Conservation (phyloP, 1,284 basidiomycete species). For the Cerioporus squamosus region DNA sequence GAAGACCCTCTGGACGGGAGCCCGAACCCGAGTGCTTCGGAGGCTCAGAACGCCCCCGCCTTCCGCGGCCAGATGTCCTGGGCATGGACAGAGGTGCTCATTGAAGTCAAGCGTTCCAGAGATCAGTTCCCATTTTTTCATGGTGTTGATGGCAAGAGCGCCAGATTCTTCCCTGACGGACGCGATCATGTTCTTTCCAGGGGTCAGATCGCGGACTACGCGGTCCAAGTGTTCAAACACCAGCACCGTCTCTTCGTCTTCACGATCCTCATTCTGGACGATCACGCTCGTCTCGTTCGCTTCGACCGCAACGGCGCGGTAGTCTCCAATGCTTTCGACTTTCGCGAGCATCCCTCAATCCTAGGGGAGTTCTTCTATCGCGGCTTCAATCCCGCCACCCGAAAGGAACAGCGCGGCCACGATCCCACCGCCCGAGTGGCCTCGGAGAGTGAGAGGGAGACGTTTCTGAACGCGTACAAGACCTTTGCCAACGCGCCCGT, state of each 20-base stretch:
- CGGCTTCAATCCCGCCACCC: not conserved
- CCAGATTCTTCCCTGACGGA: not conserved
- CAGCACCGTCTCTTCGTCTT: slow-evolving; percentile 5
- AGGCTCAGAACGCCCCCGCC: too few species aligned
- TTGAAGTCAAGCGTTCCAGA: not conserved
- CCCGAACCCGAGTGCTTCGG: too few species aligned
- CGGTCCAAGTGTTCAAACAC: not conserved
- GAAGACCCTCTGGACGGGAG: too few species aligned
- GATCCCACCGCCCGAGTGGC: not conserved
- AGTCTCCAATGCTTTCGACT: slow-evolving; percentile 3
- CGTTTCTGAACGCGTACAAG: not conserved
- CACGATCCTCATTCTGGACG: not conserved
- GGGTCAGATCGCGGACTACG: not conserved
- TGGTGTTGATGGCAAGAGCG: not conserved
- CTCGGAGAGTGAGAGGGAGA: not conserved
- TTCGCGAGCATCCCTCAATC: not conserved
- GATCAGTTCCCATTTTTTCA: not conserved
- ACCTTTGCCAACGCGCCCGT: not conserved
- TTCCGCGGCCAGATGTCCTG: not conserved
- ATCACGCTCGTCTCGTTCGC: not conserved
- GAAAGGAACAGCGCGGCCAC: not conserved
- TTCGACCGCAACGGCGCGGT: not conserved
- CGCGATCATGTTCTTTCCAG: not conserved
- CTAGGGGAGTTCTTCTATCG: not conserved
- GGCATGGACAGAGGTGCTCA: not conserved